Base-by-base conservation (phyloP, 129 eudicot genomes). In the Saposhnikovia divaricata region DNA sequence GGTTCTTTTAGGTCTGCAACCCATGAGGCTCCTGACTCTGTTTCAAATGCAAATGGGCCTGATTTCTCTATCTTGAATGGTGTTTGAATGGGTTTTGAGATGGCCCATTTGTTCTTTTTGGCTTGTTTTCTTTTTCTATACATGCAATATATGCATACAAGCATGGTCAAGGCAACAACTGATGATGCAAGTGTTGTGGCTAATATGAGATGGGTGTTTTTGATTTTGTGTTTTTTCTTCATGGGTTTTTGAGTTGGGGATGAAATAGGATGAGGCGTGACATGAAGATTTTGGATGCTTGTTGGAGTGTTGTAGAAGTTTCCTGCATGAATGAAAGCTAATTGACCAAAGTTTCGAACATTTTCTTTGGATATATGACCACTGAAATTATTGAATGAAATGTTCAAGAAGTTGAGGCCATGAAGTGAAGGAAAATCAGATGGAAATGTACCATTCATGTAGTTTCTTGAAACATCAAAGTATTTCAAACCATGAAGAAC, bases 1-100 rank as follows among this genome's bases (percentile, higher is more conserved):
- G 97, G 90, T 68, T 90, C 97, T 57, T 88, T 87, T 46, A 96
- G 81, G 68, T 96, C 99, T 6, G 89, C 99, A 21, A 90, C 89
- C 99, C 99, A 96, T 5, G 98, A 90, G 34, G 97, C 79, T 16
- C 98, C 98, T n/a, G 99, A 96, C 75, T 90, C 98, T 1, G 99
- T 90, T 65, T 96, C 99, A 47, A 96, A 96, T 1, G 92, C 63
- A 80, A 96, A 96, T 21, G 99, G 99, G 68, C 99, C 99, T 42
- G 97, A 92, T 85, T 88, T 92, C 28, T 95, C 98, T 0, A 90
- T 59, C 79, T 87, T 87, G 85, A 86, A 92, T 4, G 94, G 93
- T 27, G 81, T 66, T 69, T 92, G 95, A 76, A 88, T 87, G 34
- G 98, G 99, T 63, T 88, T 92, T 0, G 97, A 92, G 16, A 96